Conservation (phyloP, 345 rosid species). For the Brassica rapa region DNA sequence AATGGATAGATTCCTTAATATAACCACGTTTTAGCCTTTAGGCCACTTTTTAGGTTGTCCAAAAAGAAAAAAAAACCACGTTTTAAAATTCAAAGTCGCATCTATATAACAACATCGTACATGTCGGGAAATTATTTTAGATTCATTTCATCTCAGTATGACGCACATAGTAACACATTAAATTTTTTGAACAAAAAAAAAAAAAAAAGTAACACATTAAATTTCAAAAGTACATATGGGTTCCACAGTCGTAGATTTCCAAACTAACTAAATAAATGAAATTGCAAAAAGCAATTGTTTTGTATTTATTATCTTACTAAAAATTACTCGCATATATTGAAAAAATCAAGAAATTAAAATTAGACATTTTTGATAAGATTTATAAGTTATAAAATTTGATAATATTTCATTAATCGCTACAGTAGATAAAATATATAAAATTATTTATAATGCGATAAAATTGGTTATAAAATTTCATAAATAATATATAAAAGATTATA, state of each 20-base stretch:
- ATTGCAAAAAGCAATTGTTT: neutral
- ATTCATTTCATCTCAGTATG: conserved; percentile 7
- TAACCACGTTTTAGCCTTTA: conserved; percentile 24
- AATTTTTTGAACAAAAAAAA: too few relatives aligned
- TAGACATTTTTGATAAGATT: neutral
- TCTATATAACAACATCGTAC: conserved; percentile 14
- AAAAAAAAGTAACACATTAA: conserved; percentile 5
- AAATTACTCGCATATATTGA: neutral
- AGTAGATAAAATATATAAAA: too few relatives aligned
- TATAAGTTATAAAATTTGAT: too few relatives aligned
- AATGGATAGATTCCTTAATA: too few relatives aligned
- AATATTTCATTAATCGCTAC: too few relatives aligned
- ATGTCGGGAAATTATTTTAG: conserved; percentile 18
- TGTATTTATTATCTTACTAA: neutral
- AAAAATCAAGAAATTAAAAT: neutral
- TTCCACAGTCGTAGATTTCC: neutral
- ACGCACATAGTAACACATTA: neutral
- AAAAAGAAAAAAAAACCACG: too few relatives aligned
- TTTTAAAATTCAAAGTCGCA: conserved; percentile 16
- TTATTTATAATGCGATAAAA: too few relatives aligned
- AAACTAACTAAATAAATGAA: neutral
- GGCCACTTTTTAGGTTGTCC: too few relatives aligned
- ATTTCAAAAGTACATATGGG: conserved; percentile 29
- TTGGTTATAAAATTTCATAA: too few relatives aligned
- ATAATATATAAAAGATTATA: too few relatives aligned